Conservation (phyloP, 148 eudicot species). For the Chenopodium suecicum region DNA sequence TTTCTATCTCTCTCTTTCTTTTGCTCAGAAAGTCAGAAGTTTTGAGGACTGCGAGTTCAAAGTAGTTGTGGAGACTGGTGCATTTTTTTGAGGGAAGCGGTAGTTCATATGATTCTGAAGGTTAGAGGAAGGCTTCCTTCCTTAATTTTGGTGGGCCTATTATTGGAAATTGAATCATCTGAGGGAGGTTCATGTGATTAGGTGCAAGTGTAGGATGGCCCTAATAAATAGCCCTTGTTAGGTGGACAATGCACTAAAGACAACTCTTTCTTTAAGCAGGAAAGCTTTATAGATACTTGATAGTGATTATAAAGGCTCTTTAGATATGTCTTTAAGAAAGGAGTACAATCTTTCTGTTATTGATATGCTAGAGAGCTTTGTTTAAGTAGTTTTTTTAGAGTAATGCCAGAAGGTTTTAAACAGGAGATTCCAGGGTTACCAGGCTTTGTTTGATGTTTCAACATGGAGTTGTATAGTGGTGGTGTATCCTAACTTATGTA, state of each 20-base stretch:
- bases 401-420: neutral
- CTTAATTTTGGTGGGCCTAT: neutral
- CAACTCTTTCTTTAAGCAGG: neutral
- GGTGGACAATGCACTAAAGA: neutral
- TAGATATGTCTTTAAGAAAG: neutral
- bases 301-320: neutral
- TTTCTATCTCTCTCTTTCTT: neutral
- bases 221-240: neutral
- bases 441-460: neutral
- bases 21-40: neutral
- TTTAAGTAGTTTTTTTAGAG: neutral
- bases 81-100: too few species aligned
- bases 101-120: neutral
- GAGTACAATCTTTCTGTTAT: neutral
- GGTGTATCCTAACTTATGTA: neutral
- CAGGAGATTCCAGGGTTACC: neutral
- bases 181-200: neutral
- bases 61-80: neutral
- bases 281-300: neutral
- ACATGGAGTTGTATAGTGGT: slow-evolving; percentile 7
- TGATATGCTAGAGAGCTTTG: neutral
- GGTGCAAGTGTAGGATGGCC: neutral
- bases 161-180: too few species aligned
- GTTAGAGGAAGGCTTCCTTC: too few species aligned
- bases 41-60: neutral